These are phyloP conservation scores for Umbilicaria muhlenbergii DNA, from an alignment of 495 filamentous ascomycete species.

Conservation along the genomic window DNA sequence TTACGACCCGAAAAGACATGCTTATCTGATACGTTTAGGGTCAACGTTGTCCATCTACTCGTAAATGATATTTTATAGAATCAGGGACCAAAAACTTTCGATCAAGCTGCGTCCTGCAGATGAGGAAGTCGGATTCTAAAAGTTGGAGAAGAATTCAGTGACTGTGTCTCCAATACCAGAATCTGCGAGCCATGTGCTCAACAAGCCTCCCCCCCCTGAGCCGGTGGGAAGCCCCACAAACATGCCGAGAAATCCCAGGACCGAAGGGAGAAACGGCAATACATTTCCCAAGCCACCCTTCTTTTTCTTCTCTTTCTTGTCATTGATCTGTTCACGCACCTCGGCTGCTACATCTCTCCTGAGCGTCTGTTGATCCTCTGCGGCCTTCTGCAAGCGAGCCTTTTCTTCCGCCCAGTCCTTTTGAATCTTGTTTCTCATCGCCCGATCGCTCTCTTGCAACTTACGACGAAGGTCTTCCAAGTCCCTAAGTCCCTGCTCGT, in stretches of 20 bases:
- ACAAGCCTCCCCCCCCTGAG: slow-evolving; percentile 1
- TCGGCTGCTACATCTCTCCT: slow-evolving; percentile 5
- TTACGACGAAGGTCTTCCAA: slow-evolving; percentile 9
- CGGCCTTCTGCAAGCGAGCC: slow-evolving; percentile 23
- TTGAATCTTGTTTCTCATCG: slow-evolving; percentile 11
- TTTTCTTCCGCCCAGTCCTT: slow-evolving; percentile 22
- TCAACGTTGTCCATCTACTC: no score
- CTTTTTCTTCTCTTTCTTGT: slow-evolving; percentile 9
- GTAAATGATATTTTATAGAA: no score
- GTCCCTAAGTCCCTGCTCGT: slow-evolving; percentile 8
- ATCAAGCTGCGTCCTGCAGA: no score
- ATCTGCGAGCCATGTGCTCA: slow-evolving; percentile 9
- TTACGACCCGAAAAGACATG: no score
- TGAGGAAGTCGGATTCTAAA: neutral
- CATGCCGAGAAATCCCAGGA: slow-evolving; percentile 10
- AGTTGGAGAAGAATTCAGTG: slow-evolving; percentile 8
- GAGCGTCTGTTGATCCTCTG: slow-evolving; percentile 7
- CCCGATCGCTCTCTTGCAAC: slow-evolving; percentile 7
- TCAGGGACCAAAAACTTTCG: no score
- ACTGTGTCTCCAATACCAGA: slow-evolving; percentile 3
- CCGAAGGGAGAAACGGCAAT: slow-evolving; percentile 8
- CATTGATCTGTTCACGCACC: slow-evolving; percentile 9
- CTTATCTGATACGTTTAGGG: no score
- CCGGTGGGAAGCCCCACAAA: slow-evolving; percentile 13
- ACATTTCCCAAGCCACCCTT: slow-evolving; percentile 1